Evolutionary conservation across 2,329 filamentous ascomycete species (phyloP), one percentile per base, ranked within the genome.

Genomic region (Alternaria angustiovoidea): DNA sequence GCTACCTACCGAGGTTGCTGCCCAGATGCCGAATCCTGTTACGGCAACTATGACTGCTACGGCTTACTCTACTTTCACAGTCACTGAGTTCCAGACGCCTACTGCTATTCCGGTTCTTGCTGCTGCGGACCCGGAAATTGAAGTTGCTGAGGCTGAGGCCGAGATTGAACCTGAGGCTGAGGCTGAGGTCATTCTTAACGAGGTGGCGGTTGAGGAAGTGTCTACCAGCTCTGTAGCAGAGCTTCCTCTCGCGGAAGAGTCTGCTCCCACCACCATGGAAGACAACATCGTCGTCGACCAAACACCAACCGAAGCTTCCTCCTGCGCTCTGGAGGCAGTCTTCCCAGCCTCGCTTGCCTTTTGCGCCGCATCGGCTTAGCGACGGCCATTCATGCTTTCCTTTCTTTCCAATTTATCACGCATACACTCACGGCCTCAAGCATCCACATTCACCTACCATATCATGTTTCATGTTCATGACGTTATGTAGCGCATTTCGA

Each of bases 1-100:
- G 46, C 32, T 49, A 2, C 46, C 46, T 1, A 49, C 32, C 2
- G 46, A 49, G 20, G 30, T 49, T 38, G 46, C 14, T 5, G 46
- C 46, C 4, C 7, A 51, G 8, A 55, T 70, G 14, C 57, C 66
- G 2, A 69, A 67, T 26, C 69, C 69, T 34, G 56, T 60, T 7
- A 62, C 53, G 2, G 68, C 68, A 18, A 75, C 71, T 5, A 67
- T 65, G 43, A 74, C 70, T 18, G 62, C 69, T 7, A 74, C 68
- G 0, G 67, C 72, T 1, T 65, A 71, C 44, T 63, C 71, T 8
- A 75, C 69, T 0, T 51, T 74, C n/a, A 72, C 71, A 14, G 63
- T 75, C 32, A 76, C 73, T 0, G 61, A 73, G 52, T 58, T 54
- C 28, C 51, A 59, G 24, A 64, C 54, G 24, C 54, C 61, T 20